phyloP scores from a whole-genome alignment of 139 green algal species.

The Penium margaritaceum region DNA sequence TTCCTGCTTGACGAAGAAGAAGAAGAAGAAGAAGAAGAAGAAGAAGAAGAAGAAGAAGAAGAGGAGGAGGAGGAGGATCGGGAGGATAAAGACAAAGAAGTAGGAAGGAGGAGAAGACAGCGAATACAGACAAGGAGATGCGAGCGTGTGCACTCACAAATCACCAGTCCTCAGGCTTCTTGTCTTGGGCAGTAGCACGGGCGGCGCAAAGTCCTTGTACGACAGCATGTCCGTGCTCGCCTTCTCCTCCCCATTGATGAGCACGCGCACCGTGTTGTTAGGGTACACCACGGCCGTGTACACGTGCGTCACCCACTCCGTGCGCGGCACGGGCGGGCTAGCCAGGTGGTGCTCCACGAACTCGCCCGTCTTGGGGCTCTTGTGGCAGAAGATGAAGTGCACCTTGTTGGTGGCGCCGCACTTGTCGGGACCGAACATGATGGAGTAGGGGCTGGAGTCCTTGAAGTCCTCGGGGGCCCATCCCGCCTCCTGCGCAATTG shows the following conservation, averaged over 20 bases:
- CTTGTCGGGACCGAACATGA: constrained; percentile 99
- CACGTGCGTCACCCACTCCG: constrained; percentile 47
- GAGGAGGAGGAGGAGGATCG: no score
- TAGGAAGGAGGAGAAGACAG: no score
- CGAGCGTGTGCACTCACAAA: no score
- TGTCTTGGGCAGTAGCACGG: constrained; percentile 50
- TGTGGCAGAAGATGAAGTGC: constrained; percentile 83
- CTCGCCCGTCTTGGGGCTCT: constrained; percentile 71
- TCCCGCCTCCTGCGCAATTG: constrained; percentile 43
- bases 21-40: no score
- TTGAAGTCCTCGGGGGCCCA: constrained; percentile 59
- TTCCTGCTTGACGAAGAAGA: no score
- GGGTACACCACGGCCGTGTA: constrained; percentile 54
- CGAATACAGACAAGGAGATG: no score
- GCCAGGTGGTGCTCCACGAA: constrained; percentile 87
- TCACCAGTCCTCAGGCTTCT: constrained; percentile 57
- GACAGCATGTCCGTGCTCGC: constrained; percentile 41
- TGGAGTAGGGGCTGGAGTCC: constrained; percentile 82
- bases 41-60: no score
- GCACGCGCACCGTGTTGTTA: constrained; percentile 51
- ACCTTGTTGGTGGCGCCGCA: constrained; percentile 78
- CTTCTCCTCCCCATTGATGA: constrained; percentile 52
- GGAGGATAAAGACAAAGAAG: no score
- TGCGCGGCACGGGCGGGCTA: constrained; percentile 55
- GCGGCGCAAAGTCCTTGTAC: constrained; percentile 49